Percentiles rank a stretch among this genome's conserved stretches.
These are phyloP conservation scores for Clitocybe nebularis DNA, from an alignment of 1,284 basidiomycete species.

Conservation along the genomic window DNA sequence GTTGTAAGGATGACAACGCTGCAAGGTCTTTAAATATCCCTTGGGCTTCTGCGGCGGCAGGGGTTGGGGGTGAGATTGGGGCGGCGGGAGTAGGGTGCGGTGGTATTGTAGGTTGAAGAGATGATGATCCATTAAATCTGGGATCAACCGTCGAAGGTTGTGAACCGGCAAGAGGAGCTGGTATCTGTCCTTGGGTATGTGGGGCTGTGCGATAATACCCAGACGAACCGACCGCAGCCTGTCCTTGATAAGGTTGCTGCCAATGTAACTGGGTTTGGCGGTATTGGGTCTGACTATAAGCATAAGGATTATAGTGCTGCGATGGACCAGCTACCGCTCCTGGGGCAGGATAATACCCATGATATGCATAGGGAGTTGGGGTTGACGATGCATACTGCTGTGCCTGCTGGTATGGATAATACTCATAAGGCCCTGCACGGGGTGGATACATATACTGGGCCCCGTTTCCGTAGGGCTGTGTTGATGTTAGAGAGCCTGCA, in stretches of 20 bases:
- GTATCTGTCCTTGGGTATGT: slow-evolving; percentile 7
- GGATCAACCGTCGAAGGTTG: slow-evolving; percentile 1
- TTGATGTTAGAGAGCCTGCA: slow-evolving; percentile 13
- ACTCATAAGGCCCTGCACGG: slow-evolving; percentile 23
- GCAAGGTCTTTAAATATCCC: slow-evolving; percentile 23
- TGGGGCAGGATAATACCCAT: slow-evolving; percentile 25
- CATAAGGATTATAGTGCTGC: slow-evolving; percentile 23
- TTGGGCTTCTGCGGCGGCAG: slow-evolving; percentile 13
- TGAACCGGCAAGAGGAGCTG: neutral
- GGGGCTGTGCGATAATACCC: slow-evolving; percentile 1
- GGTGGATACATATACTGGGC: slow-evolving; percentile 21
- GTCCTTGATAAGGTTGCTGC: slow-evolving; percentile 39
- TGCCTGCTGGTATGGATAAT: slow-evolving; percentile 26
- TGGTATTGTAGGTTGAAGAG: slow-evolving; percentile 3
- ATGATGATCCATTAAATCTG: slow-evolving; percentile 1
- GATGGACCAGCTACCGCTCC: slow-evolving; percentile 12
- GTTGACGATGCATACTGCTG: slow-evolving; percentile 15
- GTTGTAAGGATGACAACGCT: slow-evolving; percentile 29
- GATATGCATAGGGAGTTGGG: slow-evolving; percentile 24
- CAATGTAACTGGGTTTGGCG: slow-evolving; percentile 29
- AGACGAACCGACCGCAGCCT: slow-evolving; percentile 9
- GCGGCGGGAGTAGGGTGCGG: neutral
- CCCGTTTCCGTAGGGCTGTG: slow-evolving; percentile 17
- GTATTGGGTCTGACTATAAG: slow-evolving; percentile 24
- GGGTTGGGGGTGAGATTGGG: slow-evolving; percentile 1